These are phyloP conservation scores for Neopestalotiopsis clavispora DNA, from an alignment of 2,329 filamentous ascomycete genomes.

Conservation along the genomic window DNA sequence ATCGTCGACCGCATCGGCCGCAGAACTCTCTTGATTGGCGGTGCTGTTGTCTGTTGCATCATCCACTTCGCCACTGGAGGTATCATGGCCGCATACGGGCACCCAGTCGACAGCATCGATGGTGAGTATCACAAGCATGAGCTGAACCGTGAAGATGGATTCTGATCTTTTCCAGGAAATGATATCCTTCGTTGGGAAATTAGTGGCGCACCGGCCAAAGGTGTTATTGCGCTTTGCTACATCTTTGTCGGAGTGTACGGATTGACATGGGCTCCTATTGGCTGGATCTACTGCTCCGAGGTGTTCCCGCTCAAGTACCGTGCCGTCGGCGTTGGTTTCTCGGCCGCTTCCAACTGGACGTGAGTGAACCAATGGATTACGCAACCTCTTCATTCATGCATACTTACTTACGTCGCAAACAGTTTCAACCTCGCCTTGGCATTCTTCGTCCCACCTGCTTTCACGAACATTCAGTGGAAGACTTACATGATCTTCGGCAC, in stretches of 20 bases:
- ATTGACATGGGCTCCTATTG: slow-evolving; percentile 28
- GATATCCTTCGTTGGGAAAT: slow-evolving; percentile 51
- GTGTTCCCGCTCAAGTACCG: slow-evolving; percentile 31
- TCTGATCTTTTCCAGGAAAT: slow-evolving; percentile 33
- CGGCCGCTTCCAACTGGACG: slow-evolving; percentile 30
- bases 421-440: slow-evolving; percentile 29
- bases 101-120: slow-evolving; percentile 46
- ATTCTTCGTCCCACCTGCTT: slow-evolving; percentile 23
- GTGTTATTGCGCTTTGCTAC: slow-evolving; percentile 56
- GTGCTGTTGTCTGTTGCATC: slow-evolving; percentile 49
- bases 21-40: slow-evolving; percentile 49
- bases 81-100: slow-evolving; percentile 54
- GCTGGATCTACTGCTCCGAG: slow-evolving; percentile 29
- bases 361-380: no score
- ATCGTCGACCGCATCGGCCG: slow-evolving; percentile 56
- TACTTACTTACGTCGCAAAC: not conserved
- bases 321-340: slow-evolving; percentile 27
- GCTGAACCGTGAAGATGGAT: not conserved
- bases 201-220: slow-evolving; percentile 49
- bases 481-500: slow-evolving; percentile 48
- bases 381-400: not conserved
- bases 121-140: slow-evolving; percentile 26
- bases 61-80: slow-evolving; percentile 54
- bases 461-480: slow-evolving; percentile 25
- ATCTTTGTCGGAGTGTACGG: slow-evolving; percentile 46